phyloP scores from a whole-genome alignment of 768 basidiomycete species.

The Kwoniella dendrophila region DNA sequence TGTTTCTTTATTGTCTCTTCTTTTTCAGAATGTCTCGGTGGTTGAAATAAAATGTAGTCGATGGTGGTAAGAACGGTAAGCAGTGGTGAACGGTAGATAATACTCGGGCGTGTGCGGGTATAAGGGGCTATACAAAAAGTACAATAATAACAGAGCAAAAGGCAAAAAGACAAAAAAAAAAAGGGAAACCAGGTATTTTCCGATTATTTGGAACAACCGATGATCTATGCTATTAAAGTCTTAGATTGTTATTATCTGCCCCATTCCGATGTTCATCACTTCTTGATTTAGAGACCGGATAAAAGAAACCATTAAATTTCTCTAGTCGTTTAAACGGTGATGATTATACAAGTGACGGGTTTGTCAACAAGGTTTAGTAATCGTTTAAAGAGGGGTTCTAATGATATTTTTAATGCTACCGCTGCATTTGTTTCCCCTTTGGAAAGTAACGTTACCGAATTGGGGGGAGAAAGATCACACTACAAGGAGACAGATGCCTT shows the following conservation, averaged over 20 bases:
- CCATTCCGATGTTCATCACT: background rate
- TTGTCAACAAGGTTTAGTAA: background rate
- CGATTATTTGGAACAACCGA: conserved; percentile 1
- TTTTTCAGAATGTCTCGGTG: background rate
- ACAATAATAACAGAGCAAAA: background rate
- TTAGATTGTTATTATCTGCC: background rate
- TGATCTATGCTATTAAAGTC: too few relatives aligned
- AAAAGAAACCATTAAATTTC: background rate
- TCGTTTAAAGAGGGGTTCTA: background rate
- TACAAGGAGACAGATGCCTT: too few relatives aligned
- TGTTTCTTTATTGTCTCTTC: too few relatives aligned
- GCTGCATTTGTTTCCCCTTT: too few relatives aligned
- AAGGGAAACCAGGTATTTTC: conserved; percentile 5
- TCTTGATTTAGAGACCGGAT: background rate
- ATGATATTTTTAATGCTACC: too few relatives aligned
- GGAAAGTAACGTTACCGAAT: conserved; percentile 3
- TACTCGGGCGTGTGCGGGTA: conserved; percentile 1
- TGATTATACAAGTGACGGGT: too few relatives aligned
- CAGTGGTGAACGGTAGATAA: background rate
- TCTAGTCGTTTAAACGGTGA: background rate
- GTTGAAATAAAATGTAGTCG: background rate
- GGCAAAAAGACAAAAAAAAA: background rate
- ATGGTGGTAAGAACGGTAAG: too few relatives aligned
- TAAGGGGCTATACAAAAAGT: background rate
- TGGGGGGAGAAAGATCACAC: background rate